A percentile compares a stretch with the other conserved stretches of the same genome.
These are phyloP conservation scores for Podospora pseudocomata DNA, from an alignment of 495 filamentous ascomycete genomes.

Conservation along the genomic window DNA sequence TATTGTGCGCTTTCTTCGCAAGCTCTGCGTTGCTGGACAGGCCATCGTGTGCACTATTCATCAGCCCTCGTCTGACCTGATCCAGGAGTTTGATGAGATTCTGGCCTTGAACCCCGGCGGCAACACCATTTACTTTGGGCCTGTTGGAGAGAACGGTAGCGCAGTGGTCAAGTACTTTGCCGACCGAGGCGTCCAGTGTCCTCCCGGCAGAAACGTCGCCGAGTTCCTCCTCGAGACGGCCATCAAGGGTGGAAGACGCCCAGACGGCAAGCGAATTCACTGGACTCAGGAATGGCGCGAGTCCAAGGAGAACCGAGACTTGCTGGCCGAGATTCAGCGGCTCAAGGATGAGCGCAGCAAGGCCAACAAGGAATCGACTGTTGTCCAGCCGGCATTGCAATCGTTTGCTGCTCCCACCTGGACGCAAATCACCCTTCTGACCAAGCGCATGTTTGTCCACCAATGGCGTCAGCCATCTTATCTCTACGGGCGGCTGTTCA, in stretches of 20 bases:
- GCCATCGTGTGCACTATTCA: conserved; percentile 74
- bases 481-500: conserved; percentile 62
- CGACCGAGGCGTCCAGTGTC: conserved; percentile 63
- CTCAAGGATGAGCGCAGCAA: conserved; percentile 45
- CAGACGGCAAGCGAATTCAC: conserved; percentile 69
- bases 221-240: conserved; percentile 85
- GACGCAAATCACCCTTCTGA: conserved; percentile 47
- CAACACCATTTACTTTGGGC: conserved; percentile 68
- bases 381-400: not conserved
- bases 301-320: conserved; percentile 59
- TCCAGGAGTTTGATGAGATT: conserved; percentile 72
- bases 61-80: conserved; percentile 70
- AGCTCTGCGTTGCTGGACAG: conserved; percentile 72
- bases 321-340: conserved; percentile 66
- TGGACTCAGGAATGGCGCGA: conserved; percentile 79
- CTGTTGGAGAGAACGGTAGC: conserved; percentile 48
- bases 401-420: conserved; percentile 38
- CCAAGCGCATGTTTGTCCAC: conserved; percentile 66
- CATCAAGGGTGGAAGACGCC: conserved; percentile 61
- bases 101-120: conserved; percentile 67
- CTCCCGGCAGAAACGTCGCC: conserved; percentile 69
- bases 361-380: conserved; percentile 29
- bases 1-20: conserved; percentile 80
- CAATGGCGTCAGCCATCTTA: conserved; percentile 79
- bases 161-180: conserved; percentile 46